Evolutionary conservation across 1,284 basidiomycete genomes (phyloP).

Genomic region (Phylloporus gajari): DNA sequence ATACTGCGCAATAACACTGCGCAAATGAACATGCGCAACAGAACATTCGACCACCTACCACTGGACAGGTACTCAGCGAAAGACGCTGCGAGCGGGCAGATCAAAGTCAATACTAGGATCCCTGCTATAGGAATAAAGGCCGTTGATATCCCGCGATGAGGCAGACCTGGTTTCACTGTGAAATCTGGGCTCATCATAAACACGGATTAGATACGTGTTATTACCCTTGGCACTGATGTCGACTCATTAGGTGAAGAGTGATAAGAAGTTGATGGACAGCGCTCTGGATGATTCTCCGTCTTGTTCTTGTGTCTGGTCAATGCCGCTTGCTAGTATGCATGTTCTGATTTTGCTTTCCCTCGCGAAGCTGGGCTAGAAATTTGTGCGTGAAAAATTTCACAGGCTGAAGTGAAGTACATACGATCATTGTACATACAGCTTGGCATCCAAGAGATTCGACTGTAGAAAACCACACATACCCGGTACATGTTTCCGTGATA

Average conservation of each 20-base stretch:
- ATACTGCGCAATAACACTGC: too few relatives aligned
- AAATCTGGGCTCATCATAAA: conserved; percentile 17
- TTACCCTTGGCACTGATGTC: neutral
- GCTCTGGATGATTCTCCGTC: neutral
- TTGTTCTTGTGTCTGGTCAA: neutral
- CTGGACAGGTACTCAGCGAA: neutral
- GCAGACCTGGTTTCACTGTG: neutral
- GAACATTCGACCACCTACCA: neutral
- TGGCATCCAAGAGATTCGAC: neutral
- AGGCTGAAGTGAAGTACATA: too few relatives aligned
- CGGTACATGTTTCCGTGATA: neutral
- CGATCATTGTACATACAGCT: too few relatives aligned
- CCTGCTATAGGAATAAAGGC: neutral
- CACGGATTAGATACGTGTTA: neutral
- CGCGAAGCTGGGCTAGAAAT: neutral
- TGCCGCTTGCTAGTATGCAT: neutral
- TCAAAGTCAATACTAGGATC: conserved; percentile 2
- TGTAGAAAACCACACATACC: neutral
- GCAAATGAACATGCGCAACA: too few relatives aligned
- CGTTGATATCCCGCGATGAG: neutral
- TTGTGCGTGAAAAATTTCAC: neutral
- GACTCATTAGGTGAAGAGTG: too few relatives aligned
- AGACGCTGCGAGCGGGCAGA: neutral
- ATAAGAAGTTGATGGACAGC: too few relatives aligned
- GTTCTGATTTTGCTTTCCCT: neutral